Evolutionary conservation across 2,329 filamentous ascomycete genomes (phyloP).

Genomic region (Beauveria sp.): DNA sequence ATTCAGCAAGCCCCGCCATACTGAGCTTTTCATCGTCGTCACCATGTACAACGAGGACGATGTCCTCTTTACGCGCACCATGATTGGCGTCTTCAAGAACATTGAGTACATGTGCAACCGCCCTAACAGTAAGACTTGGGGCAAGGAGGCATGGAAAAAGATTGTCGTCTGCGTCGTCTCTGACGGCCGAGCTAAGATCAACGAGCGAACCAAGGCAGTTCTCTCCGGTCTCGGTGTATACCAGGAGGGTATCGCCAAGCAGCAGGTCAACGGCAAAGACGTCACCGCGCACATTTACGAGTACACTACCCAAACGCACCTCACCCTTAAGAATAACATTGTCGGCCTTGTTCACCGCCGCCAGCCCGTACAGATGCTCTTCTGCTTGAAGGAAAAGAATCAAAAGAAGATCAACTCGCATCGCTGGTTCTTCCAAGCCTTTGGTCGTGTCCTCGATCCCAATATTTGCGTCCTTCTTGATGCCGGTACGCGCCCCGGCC

Average conservation of each 20-base stretch:
- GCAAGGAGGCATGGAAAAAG: conserved; percentile 98
- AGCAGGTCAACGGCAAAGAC: conserved; percentile 92
- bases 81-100: conserved; percentile 98
- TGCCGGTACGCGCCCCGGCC: conserved; percentile 89
- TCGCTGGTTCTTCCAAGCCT: conserved; percentile 97
- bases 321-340: conserved; percentile 84
- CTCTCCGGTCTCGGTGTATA: conserved; percentile 92
- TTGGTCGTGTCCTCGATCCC: conserved; percentile 83
- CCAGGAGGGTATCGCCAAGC: conserved; percentile 96
- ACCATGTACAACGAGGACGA: conserved; percentile 99
- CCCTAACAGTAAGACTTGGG: conserved; percentile 93
- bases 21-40: conserved; percentile 90
- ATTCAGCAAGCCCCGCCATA: conserved; percentile 86
- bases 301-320: conserved; percentile 78
- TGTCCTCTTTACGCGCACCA: conserved; percentile 85
- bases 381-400: conserved; percentile 98
- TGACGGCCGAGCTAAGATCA: conserved; percentile 95
- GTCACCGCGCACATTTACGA: conserved; percentile 98
- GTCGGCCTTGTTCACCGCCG: conserved; percentile 78
- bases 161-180: conserved; percentile 97
- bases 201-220: conserved; percentile 79
- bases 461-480: conserved; percentile 97
- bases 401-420: conserved; percentile 99
- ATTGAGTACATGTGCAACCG: conserved; percentile 96
- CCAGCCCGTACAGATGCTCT: conserved; percentile 91